Evolutionary conservation across 2,329 filamentous ascomycete species (phyloP).

Genomic region (Trichoderma cornu-damae): DNA sequence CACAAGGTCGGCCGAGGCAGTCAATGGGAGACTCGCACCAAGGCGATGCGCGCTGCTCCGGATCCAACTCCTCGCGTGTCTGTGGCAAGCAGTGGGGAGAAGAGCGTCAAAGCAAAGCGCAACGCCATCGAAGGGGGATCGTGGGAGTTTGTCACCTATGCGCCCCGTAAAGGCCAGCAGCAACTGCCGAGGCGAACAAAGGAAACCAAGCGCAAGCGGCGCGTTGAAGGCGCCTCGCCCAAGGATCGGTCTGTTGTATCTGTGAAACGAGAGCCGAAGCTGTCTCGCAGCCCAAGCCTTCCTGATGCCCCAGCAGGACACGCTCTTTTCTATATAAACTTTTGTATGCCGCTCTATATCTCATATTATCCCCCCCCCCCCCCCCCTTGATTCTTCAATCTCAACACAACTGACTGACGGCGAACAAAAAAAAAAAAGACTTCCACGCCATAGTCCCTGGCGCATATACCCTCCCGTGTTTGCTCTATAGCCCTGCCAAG

Average conservation of each 20-base stretch:
- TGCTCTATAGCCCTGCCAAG: slow-evolving; percentile 10
- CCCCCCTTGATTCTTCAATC: neutral
- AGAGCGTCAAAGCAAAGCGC: neutral
- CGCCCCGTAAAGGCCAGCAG: neutral
- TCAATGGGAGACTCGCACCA: slow-evolving; percentile 12
- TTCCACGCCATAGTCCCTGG: slow-evolving; percentile 6
- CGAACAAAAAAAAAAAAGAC: too few relatives aligned
- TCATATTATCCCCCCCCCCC: too few relatives aligned
- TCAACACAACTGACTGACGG: neutral
- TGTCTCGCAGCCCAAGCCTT: neutral
- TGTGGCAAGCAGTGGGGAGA: neutral
- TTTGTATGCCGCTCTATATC: neutral
- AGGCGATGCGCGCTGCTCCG: slow-evolving; percentile 3
- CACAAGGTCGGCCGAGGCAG: slow-evolving; percentile 4
- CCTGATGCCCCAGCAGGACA: neutral
- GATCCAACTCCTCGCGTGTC: neutral
- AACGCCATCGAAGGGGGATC: neutral
- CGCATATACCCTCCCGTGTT: slow-evolving; percentile 5
- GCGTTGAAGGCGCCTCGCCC: neutral
- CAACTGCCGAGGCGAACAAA: neutral
- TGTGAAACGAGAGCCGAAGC: neutral
- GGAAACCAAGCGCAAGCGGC: neutral
- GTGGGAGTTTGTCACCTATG: slow-evolving; percentile 9
- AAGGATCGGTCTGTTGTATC: neutral
- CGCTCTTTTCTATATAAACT: slow-evolving; percentile 11